These are phyloP conservation scores for Solanum habrochaites DNA, from an alignment of 257 asterid genomes.

Conservation along the genomic window DNA sequence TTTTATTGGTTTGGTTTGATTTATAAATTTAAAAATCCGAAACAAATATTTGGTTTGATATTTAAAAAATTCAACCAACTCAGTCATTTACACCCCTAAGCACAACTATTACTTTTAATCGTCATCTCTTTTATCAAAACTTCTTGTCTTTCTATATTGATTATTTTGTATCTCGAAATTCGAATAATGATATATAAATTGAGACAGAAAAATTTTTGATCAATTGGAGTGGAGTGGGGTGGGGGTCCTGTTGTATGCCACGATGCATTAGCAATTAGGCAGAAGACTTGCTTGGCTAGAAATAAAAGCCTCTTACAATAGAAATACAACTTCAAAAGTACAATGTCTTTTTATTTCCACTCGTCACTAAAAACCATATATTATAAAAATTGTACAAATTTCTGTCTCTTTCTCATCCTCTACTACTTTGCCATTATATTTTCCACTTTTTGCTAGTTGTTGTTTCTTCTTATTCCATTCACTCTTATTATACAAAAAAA, in stretches of 20 bases:
- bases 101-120: neutral
- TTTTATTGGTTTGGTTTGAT: too few relatives aligned
- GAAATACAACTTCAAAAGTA: neutral
- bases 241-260: neutral
- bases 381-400: neutral
- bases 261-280: neutral
- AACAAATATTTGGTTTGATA: too few relatives aligned
- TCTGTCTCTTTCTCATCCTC: neutral
- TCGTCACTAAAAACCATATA: neutral
- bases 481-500: neutral
- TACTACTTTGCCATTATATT: neutral
- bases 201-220: neutral
- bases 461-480: neutral
- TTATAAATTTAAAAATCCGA: too few relatives aligned
- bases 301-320: neutral
- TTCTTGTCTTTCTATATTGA: too few relatives aligned
- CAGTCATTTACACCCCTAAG: too few relatives aligned
- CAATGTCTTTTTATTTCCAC: neutral
- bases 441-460: neutral
- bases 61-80: too few relatives aligned
- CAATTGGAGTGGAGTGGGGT: neutral
- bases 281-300: neutral
- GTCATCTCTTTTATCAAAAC: neutral
- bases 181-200: neutral
- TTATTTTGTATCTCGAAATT: too few relatives aligned